A percentile compares a stretch with the other conserved stretches of the same genome.
These are phyloP conservation scores for Sphaerulina vaccinii DNA, from an alignment of 2,329 filamentous ascomycete species.

Conservation along the genomic window DNA sequence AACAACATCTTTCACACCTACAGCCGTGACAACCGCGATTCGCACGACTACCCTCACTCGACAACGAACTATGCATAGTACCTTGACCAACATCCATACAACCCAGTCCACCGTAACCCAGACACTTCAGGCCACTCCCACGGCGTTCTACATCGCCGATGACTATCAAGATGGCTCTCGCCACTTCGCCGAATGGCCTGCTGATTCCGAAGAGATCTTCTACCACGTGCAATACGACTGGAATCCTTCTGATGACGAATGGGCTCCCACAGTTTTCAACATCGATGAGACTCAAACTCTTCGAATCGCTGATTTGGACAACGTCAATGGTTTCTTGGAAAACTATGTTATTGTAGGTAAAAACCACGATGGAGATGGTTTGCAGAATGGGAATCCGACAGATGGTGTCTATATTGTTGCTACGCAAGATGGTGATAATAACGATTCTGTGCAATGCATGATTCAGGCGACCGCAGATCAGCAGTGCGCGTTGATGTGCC, in stretches of 20 bases:
- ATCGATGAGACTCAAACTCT: not conserved
- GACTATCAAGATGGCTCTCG: not conserved
- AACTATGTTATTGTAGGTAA: conserved; percentile 7
- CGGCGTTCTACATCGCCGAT: conserved; percentile 8
- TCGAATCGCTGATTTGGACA: not conserved
- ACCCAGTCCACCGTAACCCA: conserved; percentile 1
- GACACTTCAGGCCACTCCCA: conserved; percentile 1
- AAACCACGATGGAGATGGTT: conserved; percentile 8
- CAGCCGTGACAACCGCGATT: not conserved
- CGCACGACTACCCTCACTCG: conserved; percentile 6
- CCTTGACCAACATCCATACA: not conserved
- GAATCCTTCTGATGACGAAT: conserved; percentile 1
- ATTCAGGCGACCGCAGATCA: conserved; percentile 4
- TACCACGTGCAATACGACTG: conserved; percentile 11
- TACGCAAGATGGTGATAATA: not conserved
- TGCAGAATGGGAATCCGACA: conserved; percentile 1
- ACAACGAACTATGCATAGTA: not conserved
- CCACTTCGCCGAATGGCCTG: conserved; percentile 7
- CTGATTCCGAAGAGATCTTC: conserved; percentile 6
- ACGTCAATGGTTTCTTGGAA: not conserved
- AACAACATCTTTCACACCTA: conserved; percentile 3
- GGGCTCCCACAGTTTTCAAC: conserved; percentile 4
- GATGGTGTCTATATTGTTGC: conserved; percentile 4
- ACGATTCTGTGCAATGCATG: conserved; percentile 5
- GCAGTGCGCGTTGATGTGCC: conserved; percentile 5